Evolutionary conservation across 2,329 filamentous ascomycete genomes (phyloP).

Genomic region (Hypoxylon sp.): DNA sequence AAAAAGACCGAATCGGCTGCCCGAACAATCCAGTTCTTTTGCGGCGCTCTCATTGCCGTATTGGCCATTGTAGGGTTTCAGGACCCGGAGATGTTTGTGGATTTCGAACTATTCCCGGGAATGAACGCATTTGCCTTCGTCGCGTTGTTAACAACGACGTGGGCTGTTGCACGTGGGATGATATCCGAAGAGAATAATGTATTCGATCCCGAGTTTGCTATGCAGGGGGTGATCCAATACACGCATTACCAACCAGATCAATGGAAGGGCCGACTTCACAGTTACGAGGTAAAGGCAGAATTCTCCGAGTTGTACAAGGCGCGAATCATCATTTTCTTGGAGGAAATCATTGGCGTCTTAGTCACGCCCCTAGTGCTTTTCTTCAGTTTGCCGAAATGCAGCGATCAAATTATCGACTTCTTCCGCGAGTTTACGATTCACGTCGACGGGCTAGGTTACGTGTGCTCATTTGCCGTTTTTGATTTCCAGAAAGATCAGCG

Average conservation of each 20-base stretch:
- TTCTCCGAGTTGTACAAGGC: conserved; percentile 92
- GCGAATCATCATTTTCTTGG: conserved; percentile 88
- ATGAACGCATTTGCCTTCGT: conserved; percentile 92
- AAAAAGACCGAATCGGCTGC: conserved; percentile 88
- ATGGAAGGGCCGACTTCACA: conserved; percentile 91
- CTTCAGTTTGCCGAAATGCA: conserved; percentile 85
- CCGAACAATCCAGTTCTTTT: conserved; percentile 85
- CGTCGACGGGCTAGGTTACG: conserved; percentile 93
- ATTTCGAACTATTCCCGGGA: conserved; percentile 89
- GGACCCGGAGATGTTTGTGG: conserved; percentile 89
- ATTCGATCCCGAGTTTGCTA: conserved; percentile 89
- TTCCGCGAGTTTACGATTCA: conserved; percentile 98
- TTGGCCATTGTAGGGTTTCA: conserved; percentile 84
- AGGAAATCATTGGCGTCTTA: conserved; percentile 91
- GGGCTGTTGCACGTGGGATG: conserved; percentile 82
- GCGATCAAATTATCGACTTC: conserved; percentile 94
- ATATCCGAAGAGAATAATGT: conserved; percentile 89
- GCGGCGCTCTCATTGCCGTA: conserved; percentile 86
- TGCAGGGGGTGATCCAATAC: conserved; percentile 89
- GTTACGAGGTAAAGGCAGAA: conserved; percentile 89
- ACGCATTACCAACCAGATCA: conserved; percentile 91
- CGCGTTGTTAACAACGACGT: conserved; percentile 81
- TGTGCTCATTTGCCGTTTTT: conserved; percentile 97
- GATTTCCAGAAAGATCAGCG: conserved; percentile 86
- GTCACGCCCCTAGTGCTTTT: conserved; percentile 90